Base-by-base conservation (phyloP, 2,329 filamentous ascomycete species). In the Uncinocarpus reesii region DNA sequence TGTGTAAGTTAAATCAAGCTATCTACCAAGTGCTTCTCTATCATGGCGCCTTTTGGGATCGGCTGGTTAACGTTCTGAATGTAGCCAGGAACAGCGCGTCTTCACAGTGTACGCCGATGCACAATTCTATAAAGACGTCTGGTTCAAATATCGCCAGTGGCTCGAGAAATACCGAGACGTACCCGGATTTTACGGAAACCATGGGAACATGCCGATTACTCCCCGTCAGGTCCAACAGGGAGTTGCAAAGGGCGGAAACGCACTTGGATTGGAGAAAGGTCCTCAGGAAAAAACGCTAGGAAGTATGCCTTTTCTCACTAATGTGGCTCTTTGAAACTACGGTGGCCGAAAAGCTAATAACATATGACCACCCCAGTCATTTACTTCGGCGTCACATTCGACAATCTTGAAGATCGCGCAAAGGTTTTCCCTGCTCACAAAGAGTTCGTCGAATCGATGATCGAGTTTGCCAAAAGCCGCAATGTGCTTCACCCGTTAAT, bases 191-290 rank as follows among this genome's bases (percentile, higher is more conserved):
- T 11, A 26, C 11, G 46, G 37, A 6, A 26, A 28, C 10, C 46
- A 48, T 41, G 36, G 29, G 5, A 48, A 48, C 11, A 48, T 48
- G 46, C 46, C 46, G 10, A 48, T 48, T 32, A 48, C 46, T 7
- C 46, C 46, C 11, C 46, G 46, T 4, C 46, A 48, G 18, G 16
- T 48, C 10, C 8, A 42, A 15, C 23, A 42, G 34, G 46, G 46
- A 6, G 29, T 45, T 16, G 13, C 35, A 11, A 49, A 40, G 34
- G 47, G 47, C 16, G 47, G 47, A n/a, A 49, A 49, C 31, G 32
- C 42, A 20, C 41, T 49, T 4, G 47, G 47, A 1, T 26, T 49
- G 15, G 47, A 49, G 11, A 20, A 37, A 10, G 32, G 23, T 32
- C 38, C 40, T 10, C 36, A 32, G 8, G 20, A 48, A 20, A 16